Percentiles rank a stretch among this genome's conserved stretches.
Conservation (phyloP, 2,329 filamentous ascomycete species). For the Calonectria pauciramosa region DNA sequence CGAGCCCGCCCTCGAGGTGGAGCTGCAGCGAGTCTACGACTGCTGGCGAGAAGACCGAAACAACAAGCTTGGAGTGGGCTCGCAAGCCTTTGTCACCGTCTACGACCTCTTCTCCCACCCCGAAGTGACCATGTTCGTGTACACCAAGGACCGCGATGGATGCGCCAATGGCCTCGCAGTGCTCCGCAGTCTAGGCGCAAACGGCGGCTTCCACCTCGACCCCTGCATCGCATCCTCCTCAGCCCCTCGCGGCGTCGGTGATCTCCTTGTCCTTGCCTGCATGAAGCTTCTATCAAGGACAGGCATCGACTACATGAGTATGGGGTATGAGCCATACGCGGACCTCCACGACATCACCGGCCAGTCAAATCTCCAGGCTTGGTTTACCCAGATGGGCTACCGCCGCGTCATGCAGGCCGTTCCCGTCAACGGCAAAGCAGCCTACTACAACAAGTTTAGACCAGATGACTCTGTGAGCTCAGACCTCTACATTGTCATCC, state of each 20-base stretch:
- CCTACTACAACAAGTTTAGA: conserved; percentile 39
- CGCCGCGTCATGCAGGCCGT: conserved; percentile 34
- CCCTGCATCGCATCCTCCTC: conserved; percentile 36
- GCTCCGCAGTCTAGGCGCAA: conserved; percentile 35
- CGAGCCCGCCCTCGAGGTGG: conserved; percentile 29
- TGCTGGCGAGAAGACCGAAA: conserved; percentile 34
- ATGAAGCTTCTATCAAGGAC: conserved; percentile 35
- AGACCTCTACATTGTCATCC: conserved; percentile 36
- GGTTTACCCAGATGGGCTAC: conserved; percentile 26
- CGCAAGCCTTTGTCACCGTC: conserved; percentile 38
- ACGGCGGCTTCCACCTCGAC: conserved; percentile 38
- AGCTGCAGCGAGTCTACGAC: conserved; percentile 35
- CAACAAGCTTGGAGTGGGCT: conserved; percentile 4
- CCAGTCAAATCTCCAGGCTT: conserved; percentile 8
- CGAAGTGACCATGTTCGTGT: conserved; percentile 31
- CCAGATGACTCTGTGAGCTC: conserved; percentile 33
- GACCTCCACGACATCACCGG: conserved; percentile 23
- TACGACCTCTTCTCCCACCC: conserved; percentile 38
- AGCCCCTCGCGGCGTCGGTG: conserved; percentile 29
- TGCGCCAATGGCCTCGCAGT: conserved; percentile 35
- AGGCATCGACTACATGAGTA: conserved; percentile 36
- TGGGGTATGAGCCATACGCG: conserved; percentile 36
- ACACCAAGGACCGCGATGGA: conserved; percentile 27
- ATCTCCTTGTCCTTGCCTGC: conserved; percentile 35
- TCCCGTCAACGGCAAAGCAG: conserved; percentile 34